Percentiles rank a stretch among this genome's conserved stretches.
These are phyloP conservation scores for Dactylellina haptotyla DNA, from an alignment of 2,329 filamentous ascomycete species.

Conservation along the genomic window DNA sequence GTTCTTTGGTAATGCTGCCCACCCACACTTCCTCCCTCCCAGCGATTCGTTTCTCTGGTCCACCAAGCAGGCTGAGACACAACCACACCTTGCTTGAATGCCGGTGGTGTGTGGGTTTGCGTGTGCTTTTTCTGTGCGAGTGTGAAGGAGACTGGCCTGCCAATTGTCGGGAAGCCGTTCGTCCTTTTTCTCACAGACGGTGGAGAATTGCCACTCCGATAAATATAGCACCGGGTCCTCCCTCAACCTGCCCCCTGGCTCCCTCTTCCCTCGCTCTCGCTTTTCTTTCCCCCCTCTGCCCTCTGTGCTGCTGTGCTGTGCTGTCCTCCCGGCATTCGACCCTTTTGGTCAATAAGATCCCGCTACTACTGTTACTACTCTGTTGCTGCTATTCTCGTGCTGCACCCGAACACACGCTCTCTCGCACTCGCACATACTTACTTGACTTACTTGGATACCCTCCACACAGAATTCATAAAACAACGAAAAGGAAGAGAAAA, in stretches of 20 bases:
- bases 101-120: slow-evolving; percentile 25
- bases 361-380: too few species aligned
- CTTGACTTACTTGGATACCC: too few species aligned
- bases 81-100: slow-evolving; percentile 13
- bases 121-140: slow-evolving; percentile 28
- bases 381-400: slow-evolving; percentile 11
- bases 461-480: not conserved
- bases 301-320: slow-evolving; percentile 30
- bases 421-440: too few species aligned
- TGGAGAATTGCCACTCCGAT: slow-evolving; percentile 49
- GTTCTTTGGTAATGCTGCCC: too few species aligned
- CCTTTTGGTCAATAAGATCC: slow-evolving; percentile 15
- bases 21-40: not conserved
- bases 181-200: slow-evolving; percentile 19
- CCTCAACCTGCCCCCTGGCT: slow-evolving; percentile 25
- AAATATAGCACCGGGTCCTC: slow-evolving; percentile 49
- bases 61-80: slow-evolving; percentile 23
- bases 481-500: not conserved
- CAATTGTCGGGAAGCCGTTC: slow-evolving; percentile 31
- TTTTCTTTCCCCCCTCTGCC: slow-evolving; percentile 16
- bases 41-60: not conserved
- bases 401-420: slow-evolving; percentile 5
- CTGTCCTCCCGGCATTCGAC: slow-evolving; percentile 30
- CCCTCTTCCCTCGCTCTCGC: slow-evolving; percentile 15
- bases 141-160: slow-evolving; percentile 21